Percentiles rank a stretch among this genome's conserved stretches.
These are phyloP conservation scores for Geotrichum macrosporum DNA, from an alignment of 1,139 yeast species.

Conservation along the genomic window DNA sequence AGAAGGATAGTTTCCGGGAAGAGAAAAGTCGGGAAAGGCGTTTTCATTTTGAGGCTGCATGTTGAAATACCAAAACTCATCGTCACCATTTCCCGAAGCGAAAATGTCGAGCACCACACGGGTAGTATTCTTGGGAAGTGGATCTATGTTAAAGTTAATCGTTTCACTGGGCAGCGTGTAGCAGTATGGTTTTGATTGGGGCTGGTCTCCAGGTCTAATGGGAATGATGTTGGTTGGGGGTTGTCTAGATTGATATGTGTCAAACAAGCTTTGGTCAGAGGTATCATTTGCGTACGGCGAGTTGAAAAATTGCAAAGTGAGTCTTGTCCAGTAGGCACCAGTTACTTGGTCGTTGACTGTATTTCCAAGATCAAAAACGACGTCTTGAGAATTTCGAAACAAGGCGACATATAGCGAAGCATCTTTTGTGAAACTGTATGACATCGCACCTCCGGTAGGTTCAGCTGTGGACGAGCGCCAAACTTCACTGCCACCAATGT, in stretches of 20 bases:
- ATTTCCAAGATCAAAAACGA: conserved; percentile 57
- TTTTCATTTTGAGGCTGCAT: conserved; percentile 48
- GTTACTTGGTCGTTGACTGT: conserved; percentile 52
- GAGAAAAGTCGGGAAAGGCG: conserved; percentile 39
- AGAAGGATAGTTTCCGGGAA: conserved; percentile 42
- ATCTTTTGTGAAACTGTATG: conserved; percentile 55
- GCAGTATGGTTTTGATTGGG: conserved; percentile 9
- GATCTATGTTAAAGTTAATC: conserved; percentile 34
- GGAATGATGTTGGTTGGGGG: conserved; percentile 13
- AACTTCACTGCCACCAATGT: conserved; percentile 58
- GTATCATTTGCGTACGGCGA: conserved; percentile 22
- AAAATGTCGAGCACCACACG: conserved; percentile 56
- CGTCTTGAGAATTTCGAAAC: conserved; percentile 45
- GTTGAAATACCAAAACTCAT: conserved; percentile 80
- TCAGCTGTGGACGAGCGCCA: conserved; percentile 89
- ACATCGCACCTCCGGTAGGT: conserved; percentile 51
- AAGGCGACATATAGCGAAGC: conserved; percentile 54
- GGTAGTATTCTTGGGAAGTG: conserved; percentile 55
- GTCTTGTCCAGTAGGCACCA: conserved; percentile 56
- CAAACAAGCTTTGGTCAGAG: conserved; percentile 8
- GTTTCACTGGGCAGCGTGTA: conserved; percentile 29
- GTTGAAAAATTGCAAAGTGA: conserved; percentile 52
- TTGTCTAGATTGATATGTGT: conserved; percentile 8
- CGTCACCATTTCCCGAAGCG: conserved; percentile 71
- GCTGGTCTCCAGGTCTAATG: conserved; percentile 17